Conservation (phyloP, 2,329 filamentous ascomycete genomes). For the Ceratocystis ficicola region DNA sequence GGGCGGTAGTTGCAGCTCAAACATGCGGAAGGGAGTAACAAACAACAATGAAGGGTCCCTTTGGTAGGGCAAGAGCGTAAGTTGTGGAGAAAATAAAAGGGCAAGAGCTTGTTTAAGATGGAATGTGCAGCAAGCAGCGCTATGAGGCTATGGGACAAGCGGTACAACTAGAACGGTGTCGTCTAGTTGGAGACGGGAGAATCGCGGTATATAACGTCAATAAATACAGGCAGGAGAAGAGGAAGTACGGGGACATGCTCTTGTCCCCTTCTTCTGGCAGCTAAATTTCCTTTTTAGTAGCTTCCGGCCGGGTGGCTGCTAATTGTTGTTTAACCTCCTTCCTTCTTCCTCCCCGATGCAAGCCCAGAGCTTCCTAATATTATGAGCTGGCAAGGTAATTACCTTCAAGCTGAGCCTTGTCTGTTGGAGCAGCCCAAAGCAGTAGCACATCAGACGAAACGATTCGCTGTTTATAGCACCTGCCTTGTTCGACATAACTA, state of each 20-base stretch:
- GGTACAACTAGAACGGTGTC: too few species aligned
- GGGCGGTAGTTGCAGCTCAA: not conserved
- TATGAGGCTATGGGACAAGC: too few species aligned
- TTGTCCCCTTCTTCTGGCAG: not conserved
- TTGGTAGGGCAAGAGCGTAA: slow-evolving; percentile 1
- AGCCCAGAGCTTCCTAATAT: not conserved
- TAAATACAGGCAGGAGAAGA: not conserved
- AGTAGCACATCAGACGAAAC: not conserved
- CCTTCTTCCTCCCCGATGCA: slow-evolving; percentile 2
- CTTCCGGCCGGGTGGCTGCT: not conserved
- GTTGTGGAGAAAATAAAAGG: not conserved
- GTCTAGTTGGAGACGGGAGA: not conserved
- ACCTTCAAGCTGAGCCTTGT: not conserved
- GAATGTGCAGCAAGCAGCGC: not conserved
- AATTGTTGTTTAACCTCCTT: not conserved
- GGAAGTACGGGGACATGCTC: not conserved
- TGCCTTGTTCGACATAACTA: not conserved
- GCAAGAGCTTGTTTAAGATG: not conserved
- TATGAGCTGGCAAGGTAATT: not conserved
- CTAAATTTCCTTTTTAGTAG: not conserved
- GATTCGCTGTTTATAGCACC: not conserved
- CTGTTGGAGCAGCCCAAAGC: not conserved
- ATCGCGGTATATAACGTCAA: not conserved
- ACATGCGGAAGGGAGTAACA: not conserved
- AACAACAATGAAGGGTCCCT: not conserved